phyloP scores from a whole-genome alignment of 352 stramenopile genomes.

The Phytophthora citrophthora region DNA sequence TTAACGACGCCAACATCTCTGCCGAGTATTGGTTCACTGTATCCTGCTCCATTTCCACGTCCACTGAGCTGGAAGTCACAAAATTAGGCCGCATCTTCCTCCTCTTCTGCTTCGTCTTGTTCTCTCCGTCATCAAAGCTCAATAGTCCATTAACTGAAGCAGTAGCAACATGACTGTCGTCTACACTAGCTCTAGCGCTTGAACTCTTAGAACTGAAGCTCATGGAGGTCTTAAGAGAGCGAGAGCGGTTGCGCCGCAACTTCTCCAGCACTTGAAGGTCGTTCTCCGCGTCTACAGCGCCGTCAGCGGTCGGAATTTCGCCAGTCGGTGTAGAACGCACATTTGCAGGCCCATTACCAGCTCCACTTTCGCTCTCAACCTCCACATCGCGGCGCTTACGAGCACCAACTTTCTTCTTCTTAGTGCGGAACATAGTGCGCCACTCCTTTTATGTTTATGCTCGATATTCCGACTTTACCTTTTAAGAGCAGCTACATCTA shows the following conservation, averaged over 20 bases:
- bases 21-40: conserved; percentile 47
- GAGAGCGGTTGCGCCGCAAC: conserved; percentile 46
- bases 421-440: conserved; percentile 47
- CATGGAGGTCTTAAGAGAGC: conserved; percentile 35
- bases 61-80: conserved; percentile 28
- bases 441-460: not conserved
- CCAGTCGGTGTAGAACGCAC: not conserved
- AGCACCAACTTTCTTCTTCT: conserved; percentile 45
- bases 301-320: conserved; percentile 6
- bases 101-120: conserved; percentile 34
- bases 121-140: conserved; percentile 61
- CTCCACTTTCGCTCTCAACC: conserved; percentile 3
- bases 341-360: not conserved
- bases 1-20: conserved; percentile 63
- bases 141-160: conserved; percentile 29
- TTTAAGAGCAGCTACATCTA: not conserved
- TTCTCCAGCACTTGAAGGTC: conserved; percentile 34
- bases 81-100: conserved; percentile 76
- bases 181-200: not conserved
- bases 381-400: conserved; percentile 46
- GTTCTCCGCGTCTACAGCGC: conserved; percentile 18
- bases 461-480: not conserved
- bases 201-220: conserved; percentile 48
- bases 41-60: conserved; percentile 29
- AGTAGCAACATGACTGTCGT: not conserved